phyloP scores from a whole-genome alignment of 805 yeast genomes.

The Starmera pachycereana region DNA sequence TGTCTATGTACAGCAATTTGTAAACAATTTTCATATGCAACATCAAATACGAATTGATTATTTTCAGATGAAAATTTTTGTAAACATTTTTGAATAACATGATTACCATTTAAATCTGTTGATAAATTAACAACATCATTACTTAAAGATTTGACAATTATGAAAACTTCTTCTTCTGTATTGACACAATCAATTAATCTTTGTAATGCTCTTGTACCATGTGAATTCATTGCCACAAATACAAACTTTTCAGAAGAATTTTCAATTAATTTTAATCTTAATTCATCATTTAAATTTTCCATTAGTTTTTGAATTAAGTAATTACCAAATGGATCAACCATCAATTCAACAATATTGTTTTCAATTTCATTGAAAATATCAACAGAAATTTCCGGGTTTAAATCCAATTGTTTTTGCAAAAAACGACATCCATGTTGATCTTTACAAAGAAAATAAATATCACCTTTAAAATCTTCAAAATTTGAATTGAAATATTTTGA shows the following conservation, averaged over 20 bases:
- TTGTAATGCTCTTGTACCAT: constrained; percentile 94
- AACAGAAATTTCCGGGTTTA: constrained; percentile 51
- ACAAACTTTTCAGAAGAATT: constrained; percentile 68
- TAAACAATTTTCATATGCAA: constrained; percentile 62
- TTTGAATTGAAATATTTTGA: constrained; percentile 58
- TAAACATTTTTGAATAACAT: constrained; percentile 88
- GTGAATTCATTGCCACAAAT: constrained; percentile 81
- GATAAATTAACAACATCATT: constrained; percentile 72
- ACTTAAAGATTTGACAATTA: constrained; percentile 49
- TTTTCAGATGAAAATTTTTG: constrained; percentile 58
- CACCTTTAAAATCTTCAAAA: constrained; percentile 59
- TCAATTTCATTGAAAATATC: constrained; percentile 75
- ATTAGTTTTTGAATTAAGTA: constrained; percentile 85
- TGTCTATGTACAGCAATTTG: constrained; percentile 92
- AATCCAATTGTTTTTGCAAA: constrained; percentile 77
- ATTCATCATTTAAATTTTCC: constrained; percentile 61
- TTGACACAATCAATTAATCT: constrained; percentile 77
- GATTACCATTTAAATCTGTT: constrained; percentile 91
- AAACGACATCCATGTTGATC: constrained; percentile 97
- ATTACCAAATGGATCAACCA: constrained; percentile 97
- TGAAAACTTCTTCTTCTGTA: constrained; percentile 58
- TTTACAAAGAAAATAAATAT: constrained; percentile 72
- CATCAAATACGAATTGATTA: constrained; percentile 82
- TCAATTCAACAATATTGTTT: constrained; percentile 69
- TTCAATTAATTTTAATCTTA: constrained; percentile 57